Percentiles rank a stretch among this genome's conserved stretches.
Evolutionary conservation across 345 rosid species (phyloP).

Genomic region (Heritiera littoralis): DNA sequence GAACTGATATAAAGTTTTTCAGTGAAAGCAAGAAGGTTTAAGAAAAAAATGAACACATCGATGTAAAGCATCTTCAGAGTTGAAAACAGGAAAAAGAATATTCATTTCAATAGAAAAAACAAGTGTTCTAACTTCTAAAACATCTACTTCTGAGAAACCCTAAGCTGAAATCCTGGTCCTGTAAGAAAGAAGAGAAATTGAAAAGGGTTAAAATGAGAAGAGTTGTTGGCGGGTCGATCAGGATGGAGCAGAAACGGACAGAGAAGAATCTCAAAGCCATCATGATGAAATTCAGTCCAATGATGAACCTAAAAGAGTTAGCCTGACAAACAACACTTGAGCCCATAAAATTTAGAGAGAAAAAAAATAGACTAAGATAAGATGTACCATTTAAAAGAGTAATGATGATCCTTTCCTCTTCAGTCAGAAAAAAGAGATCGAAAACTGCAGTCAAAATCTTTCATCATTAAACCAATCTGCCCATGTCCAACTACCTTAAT

Average conservation of each 20-base stretch:
- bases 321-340: constrained; percentile 34
- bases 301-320: constrained; percentile 43
- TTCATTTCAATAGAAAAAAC: neutral
- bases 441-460: constrained; percentile 42
- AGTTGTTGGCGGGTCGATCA: constrained; percentile 5
- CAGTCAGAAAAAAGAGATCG: constrained; percentile 31
- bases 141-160: constrained; percentile 25
- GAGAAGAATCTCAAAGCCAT: constrained; percentile 49
- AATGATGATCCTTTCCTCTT: constrained; percentile 44
- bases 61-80: neutral
- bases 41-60: neutral
- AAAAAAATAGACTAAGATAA: neutral
- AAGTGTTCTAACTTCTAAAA: neutral
- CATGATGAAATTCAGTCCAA: constrained; percentile 36
- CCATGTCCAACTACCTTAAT: constrained; percentile 31
- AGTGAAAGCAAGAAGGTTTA: neutral
- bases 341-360: constrained; percentile 38
- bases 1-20: neutral
- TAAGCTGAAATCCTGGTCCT: constrained; percentile 22
- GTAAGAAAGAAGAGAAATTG: neutral
- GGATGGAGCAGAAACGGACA: constrained; percentile 39
- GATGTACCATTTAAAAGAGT: constrained; percentile 14
- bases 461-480: constrained; percentile 77
- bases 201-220: neutral
- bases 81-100: neutral